Evolutionary conservation across 2,329 filamentous ascomycete species (phyloP), one percentile per base, ranked within the genome.

Genomic region (Botryotinia globosa): DNA sequence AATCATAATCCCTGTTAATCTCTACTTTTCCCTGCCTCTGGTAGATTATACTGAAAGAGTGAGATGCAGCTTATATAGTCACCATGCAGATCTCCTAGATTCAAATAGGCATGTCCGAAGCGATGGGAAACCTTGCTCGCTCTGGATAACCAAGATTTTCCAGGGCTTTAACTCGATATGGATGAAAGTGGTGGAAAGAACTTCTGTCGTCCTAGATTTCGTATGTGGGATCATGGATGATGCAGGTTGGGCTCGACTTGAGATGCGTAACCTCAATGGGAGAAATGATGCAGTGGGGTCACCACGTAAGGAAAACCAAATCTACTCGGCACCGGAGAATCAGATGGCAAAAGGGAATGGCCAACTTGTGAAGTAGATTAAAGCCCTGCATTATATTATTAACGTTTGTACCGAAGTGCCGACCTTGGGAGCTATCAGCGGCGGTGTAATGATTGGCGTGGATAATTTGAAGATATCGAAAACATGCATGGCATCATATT

Each of bases 1-100:
- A 72, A 72, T 72, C 69, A 39, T 67, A 58, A 72, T 72, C 61
- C 69, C 45, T 66, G 69, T 32, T 32, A 22, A 34, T 25, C 42
- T 37, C 34, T 61, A 18, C 34, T 32, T 59, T 44, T 59, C 25
- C 37, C 66, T 25, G n/a, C n/a, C 66, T 18, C 37, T 10, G 39
- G 32, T 39, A 54, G n/a, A n/a, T 54, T 39, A 29, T 18, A 16
- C 45, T 39, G 25, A 34, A 56, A 56, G 51, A 56, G 51, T 56
- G 51, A 18, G 51, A 69, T 59, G 66, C 51, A 44, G 42, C 25
- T 65, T 54, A 16, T 56, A 45, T 37, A 32, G 22, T 59, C 48
- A 71, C 44, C 32, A 5, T 72, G 48, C 62, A 45, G 61, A 67
- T 42, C 58, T 71, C 34, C 69, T 66, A 71, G 22, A 29, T 39